phyloP scores from a whole-genome alignment of 2,329 filamentous ascomycete genomes.

The Penicillium nordicum region DNA sequence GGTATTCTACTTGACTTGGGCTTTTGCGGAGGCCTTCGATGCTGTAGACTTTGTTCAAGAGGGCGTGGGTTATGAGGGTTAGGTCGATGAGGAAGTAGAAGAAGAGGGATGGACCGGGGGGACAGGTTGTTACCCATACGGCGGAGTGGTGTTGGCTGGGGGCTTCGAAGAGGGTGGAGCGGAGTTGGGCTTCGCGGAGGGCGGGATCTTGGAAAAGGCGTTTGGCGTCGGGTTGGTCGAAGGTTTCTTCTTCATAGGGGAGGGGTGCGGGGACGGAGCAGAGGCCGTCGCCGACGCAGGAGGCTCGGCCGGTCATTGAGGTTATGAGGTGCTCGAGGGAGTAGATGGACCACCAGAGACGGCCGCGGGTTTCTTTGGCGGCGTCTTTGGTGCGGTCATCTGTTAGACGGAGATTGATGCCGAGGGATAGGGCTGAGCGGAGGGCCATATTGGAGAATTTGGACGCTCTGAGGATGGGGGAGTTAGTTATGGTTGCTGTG shows the following conservation, averaged over 20 bases:
- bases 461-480: constrained; percentile 33
- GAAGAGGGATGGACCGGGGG: constrained; percentile 35
- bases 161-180: constrained; percentile 30
- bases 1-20: constrained; percentile 31
- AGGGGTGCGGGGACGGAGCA: constrained; percentile 39
- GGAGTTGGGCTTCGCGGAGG: constrained; percentile 22
- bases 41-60: constrained; percentile 40
- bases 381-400: constrained; percentile 33
- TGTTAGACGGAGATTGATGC: constrained; percentile 41
- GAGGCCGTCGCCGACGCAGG: constrained; percentile 37
- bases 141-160: constrained; percentile 4
- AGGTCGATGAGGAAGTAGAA: constrained; percentile 40
- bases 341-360: constrained; percentile 46
- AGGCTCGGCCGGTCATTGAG: constrained; percentile 42
- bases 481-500: not conserved
- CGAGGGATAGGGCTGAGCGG: constrained; percentile 40
- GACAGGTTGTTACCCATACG: constrained; percentile 22
- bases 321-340: constrained; percentile 41
- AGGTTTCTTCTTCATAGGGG: constrained; percentile 38
- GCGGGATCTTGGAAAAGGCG: constrained; percentile 24
- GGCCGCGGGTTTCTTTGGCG: constrained; percentile 41
- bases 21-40: constrained; percentile 35
- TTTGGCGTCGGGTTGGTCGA: constrained; percentile 24
- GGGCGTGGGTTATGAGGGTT: constrained; percentile 34
- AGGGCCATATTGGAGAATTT: constrained; percentile 41